Conservation (phyloP, 2,329 filamentous ascomycete genomes). For the Blastomyces silverae region DNA sequence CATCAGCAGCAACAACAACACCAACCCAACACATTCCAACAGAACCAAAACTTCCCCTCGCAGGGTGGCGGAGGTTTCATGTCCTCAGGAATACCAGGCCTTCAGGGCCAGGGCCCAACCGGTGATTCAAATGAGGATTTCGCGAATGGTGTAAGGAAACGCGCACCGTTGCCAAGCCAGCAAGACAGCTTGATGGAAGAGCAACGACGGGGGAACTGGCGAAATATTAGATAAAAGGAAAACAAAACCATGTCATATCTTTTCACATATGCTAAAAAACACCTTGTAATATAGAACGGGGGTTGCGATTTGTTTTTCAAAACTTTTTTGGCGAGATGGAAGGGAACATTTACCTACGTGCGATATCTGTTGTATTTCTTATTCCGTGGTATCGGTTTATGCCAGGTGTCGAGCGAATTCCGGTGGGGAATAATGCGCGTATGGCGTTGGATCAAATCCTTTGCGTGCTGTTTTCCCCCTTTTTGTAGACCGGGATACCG, state of each 20-base stretch:
- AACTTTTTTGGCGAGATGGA: not conserved
- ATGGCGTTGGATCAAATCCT: not conserved
- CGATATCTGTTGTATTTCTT: not conserved
- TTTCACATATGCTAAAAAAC: not conserved
- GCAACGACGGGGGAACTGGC: constrained; percentile 55
- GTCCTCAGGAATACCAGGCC: constrained; percentile 28
- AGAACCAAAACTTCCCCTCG: constrained; percentile 36
- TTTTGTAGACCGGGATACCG: not conserved
- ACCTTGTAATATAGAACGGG: not conserved
- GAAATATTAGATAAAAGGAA: constrained; percentile 34
- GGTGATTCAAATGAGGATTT: constrained; percentile 24
- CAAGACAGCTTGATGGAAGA: constrained; percentile 73
- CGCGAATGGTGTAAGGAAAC: constrained; percentile 44
- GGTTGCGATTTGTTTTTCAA: not conserved
- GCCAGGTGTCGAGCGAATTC: not conserved
- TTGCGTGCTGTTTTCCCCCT: not conserved
- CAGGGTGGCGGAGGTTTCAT: constrained; percentile 26
- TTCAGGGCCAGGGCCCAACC: constrained; percentile 34
- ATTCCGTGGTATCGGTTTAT: not conserved
- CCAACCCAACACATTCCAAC: constrained; percentile 7
- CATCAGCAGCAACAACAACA: constrained; percentile 25
- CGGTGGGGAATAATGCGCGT: not conserved
- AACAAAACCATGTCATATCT: not conserved
- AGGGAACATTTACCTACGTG: not conserved
- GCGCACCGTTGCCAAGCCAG: constrained; percentile 73